Evolutionary conservation across 106 monocot species (phyloP).

Genomic region (Narthecium ossifragum): DNA sequence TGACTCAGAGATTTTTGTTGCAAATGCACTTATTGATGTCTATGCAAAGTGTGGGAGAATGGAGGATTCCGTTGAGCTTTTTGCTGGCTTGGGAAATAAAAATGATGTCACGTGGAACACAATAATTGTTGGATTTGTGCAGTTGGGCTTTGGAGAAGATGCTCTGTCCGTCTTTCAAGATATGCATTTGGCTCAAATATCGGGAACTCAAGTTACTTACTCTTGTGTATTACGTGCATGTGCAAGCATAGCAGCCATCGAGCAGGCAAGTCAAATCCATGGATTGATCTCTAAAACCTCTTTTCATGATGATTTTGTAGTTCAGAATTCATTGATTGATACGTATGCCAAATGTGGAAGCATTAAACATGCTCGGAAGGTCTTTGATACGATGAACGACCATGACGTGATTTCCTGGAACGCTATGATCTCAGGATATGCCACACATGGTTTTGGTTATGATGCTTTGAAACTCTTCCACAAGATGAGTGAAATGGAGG

Average conservation of each 20-base stretch:
- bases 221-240: conserved; percentile 81
- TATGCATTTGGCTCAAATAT: conserved; percentile 44
- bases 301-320: conserved; percentile 39
- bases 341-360: conserved; percentile 78
- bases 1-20: conserved; percentile 57
- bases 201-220: conserved; percentile 64
- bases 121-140: conserved; percentile 63
- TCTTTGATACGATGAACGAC: conserved; percentile 47
- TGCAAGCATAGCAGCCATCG: conserved; percentile 57
- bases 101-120: conserved; percentile 90
- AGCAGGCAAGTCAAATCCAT: conserved; percentile 53
- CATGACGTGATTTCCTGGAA: conserved; percentile 79
- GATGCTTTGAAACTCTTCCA: conserved; percentile 48
- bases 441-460: conserved; percentile 55
- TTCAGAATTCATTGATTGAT: conserved; percentile 67
- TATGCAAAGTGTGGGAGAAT: conserved; percentile 73
- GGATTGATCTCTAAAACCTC: conserved; percentile 51
- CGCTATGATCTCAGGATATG: conserved; percentile 77
- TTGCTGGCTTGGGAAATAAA: conserved; percentile 29
- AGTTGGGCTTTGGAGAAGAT: conserved; percentile 52
- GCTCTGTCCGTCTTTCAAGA: conserved; percentile 53
- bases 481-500: conserved; percentile 40
- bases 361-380: conserved; percentile 42
- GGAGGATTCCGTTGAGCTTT: conserved; percentile 38
- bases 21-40: conserved; percentile 72